Conservation (phyloP, 345 rosid genomes). For the Cardamine chenopodiifolia region DNA sequence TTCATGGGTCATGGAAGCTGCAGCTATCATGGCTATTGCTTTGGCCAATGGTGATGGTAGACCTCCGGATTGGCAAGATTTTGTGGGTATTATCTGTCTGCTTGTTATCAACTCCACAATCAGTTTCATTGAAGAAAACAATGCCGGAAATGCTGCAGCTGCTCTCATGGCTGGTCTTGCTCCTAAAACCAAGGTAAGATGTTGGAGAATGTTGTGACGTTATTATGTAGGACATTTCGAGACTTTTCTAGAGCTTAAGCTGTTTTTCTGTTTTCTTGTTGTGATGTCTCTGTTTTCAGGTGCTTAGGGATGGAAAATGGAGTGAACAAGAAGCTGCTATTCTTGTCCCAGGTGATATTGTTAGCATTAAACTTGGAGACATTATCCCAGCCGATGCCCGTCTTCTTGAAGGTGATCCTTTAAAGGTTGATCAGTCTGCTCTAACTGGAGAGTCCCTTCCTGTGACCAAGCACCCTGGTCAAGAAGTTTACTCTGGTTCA, state of each 20-base stretch:
- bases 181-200: slow-evolving; percentile 46
- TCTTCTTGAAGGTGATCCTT: slow-evolving; percentile 83
- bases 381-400: slow-evolving; percentile 93
- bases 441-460: slow-evolving; percentile 91
- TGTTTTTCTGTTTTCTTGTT: background rate
- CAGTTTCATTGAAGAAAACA: slow-evolving; percentile 51
- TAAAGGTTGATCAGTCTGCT: slow-evolving; percentile 86
- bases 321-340: slow-evolving; percentile 51
- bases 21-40: slow-evolving; percentile 50
- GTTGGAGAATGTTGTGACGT: background rate
- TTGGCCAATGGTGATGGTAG: slow-evolving; percentile 46
- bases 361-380: slow-evolving; percentile 76
- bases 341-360: slow-evolving; percentile 49
- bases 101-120: slow-evolving; percentile 48
- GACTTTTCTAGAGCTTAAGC: slow-evolving; percentile 11
- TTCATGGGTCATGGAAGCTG: slow-evolving; percentile 53
- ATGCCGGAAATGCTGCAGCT: slow-evolving; percentile 48
- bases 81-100: slow-evolving; percentile 50
- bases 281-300: slow-evolving; percentile 33
- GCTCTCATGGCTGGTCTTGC: slow-evolving; percentile 53
- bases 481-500: slow-evolving; percentile 51
- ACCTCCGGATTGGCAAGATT: slow-evolving; percentile 52
- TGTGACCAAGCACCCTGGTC: slow-evolving; percentile 47
- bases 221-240: background rate
- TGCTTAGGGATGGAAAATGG: slow-evolving; percentile 51